Percentiles rank a stretch among this genome's conserved stretches.
Evolutionary conservation across 2,329 filamentous ascomycete genomes (phyloP).

Genomic region (Pyrenochaeta sp.): DNA sequence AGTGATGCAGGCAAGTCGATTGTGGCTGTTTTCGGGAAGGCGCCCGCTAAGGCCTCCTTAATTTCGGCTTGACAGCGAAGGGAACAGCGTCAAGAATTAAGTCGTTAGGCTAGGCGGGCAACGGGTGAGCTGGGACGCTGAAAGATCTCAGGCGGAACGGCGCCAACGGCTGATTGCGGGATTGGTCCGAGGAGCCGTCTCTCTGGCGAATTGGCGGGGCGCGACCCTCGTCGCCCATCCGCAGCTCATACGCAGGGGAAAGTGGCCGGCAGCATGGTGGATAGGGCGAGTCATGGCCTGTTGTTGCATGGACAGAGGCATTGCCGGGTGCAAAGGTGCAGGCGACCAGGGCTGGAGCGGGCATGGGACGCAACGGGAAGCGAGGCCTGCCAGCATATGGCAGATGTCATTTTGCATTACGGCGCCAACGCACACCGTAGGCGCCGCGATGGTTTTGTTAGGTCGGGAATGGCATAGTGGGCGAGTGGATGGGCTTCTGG

Average conservation of each 20-base stretch:
- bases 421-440: constrained; percentile 41
- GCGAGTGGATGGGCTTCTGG: too few species aligned
- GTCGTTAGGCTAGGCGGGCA: constrained; percentile 32
- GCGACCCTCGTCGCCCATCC: constrained; percentile 32
- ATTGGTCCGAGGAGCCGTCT: constrained; percentile 34
- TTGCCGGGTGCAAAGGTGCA: constrained; percentile 30
- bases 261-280: constrained; percentile 27
- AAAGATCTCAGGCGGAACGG: constrained; percentile 40
- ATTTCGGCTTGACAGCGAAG: constrained; percentile 45
- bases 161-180: constrained; percentile 43
- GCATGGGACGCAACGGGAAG: constrained; percentile 27
- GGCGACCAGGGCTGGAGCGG: constrained; percentile 22
- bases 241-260: constrained; percentile 38
- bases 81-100: constrained; percentile 29
- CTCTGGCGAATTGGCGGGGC: constrained; percentile 34
- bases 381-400: constrained; percentile 18
- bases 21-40: constrained; percentile 31
- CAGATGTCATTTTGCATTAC: constrained; percentile 42
- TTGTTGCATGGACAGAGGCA: constrained; percentile 15
- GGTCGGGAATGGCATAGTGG: constrained; percentile 26
- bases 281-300: constrained; percentile 17
- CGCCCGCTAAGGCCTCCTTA: constrained; percentile 46
- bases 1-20: constrained; percentile 15
- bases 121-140: constrained; percentile 28
- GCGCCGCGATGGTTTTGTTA: constrained; percentile 28